phyloP scores from a whole-genome alignment of 371 early-diverging fungal species.

The Mortierella sp. region DNA sequence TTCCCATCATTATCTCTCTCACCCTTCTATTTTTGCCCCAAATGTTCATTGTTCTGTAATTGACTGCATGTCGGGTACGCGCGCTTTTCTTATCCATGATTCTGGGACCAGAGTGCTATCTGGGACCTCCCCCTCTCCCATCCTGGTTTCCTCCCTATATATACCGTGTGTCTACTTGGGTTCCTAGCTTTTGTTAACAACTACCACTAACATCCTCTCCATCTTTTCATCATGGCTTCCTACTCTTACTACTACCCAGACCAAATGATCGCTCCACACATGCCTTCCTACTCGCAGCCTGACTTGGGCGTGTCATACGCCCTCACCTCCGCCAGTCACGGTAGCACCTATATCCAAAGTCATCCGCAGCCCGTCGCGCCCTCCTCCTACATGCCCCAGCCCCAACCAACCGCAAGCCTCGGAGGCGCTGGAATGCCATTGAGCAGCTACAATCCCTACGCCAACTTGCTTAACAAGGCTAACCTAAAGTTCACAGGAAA shows the following conservation, averaged over 20 bases:
- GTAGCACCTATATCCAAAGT: conserved; percentile 24
- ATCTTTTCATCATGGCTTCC: no score
- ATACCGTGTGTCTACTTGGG: no score
- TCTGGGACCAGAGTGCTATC: no score
- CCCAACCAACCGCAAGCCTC: conserved; percentile 36
- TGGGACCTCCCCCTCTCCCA: no score
- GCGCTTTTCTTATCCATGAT: no score
- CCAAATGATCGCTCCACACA: conserved; percentile 43
- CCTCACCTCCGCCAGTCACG: conserved; percentile 24
- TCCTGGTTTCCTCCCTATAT: no score
- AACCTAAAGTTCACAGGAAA: conserved; percentile 73
- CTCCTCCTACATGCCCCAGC: conserved; percentile 42
- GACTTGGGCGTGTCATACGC: conserved; percentile 28
- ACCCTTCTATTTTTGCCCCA: conserved; percentile 10
- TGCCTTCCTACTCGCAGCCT: conserved; percentile 27
- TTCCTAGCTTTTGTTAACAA: no score
- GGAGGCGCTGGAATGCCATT: conserved; percentile 26
- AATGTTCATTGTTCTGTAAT: neutral
- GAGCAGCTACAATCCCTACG: conserved; percentile 63
- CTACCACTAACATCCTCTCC: no score
- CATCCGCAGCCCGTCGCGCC: conserved; percentile 37
- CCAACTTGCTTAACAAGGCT: conserved; percentile 74
- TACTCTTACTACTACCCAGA: conserved; percentile 9
- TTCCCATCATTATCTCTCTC: conserved; percentile 1
- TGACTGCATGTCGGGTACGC: neutral